These are phyloP conservation scores for Cercospora zeae-maydis DNA, from an alignment of 2,329 filamentous ascomycete genomes.

Conservation along the genomic window DNA sequence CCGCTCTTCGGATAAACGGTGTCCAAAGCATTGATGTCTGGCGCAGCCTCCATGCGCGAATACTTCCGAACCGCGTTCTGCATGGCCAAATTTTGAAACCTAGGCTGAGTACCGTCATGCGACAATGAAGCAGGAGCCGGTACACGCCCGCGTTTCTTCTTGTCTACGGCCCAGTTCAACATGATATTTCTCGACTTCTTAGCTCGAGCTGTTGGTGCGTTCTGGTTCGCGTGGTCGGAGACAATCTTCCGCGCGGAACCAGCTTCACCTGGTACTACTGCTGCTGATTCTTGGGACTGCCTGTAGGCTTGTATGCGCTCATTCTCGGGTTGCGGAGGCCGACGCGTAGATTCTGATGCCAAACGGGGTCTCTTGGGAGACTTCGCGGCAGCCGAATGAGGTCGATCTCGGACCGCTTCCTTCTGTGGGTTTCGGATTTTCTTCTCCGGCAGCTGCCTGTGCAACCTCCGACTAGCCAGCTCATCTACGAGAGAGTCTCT, in stretches of 20 bases:
- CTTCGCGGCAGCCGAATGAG: not conserved
- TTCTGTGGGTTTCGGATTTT: not conserved
- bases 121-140: slow-evolving; percentile 24
- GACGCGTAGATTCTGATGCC: not conserved
- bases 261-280: not conserved
- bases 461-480: not conserved
- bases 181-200: slow-evolving; percentile 16
- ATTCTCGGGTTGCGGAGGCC: not conserved
- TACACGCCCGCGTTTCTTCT: slow-evolving; percentile 22
- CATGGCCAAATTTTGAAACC: slow-evolving; percentile 26
- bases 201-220: slow-evolving; percentile 1
- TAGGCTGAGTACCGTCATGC: slow-evolving; percentile 1
- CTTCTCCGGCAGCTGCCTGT: not conserved
- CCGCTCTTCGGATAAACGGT: slow-evolving; percentile 34
- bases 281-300: not conserved
- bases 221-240: not conserved
- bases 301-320: not conserved
- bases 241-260: slow-evolving; percentile 19
- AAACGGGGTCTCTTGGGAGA: not conserved
- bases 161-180: slow-evolving; percentile 16
- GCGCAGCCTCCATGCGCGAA: slow-evolving; percentile 28
- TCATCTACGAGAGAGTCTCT: slow-evolving; percentile 17
- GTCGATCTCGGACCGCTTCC: not conserved
- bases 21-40: slow-evolving; percentile 28
- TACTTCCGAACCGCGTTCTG: slow-evolving; percentile 27